These are phyloP conservation scores for Starmera pachycereana DNA, from an alignment of 805 yeast species.

Conservation along the genomic window DNA sequence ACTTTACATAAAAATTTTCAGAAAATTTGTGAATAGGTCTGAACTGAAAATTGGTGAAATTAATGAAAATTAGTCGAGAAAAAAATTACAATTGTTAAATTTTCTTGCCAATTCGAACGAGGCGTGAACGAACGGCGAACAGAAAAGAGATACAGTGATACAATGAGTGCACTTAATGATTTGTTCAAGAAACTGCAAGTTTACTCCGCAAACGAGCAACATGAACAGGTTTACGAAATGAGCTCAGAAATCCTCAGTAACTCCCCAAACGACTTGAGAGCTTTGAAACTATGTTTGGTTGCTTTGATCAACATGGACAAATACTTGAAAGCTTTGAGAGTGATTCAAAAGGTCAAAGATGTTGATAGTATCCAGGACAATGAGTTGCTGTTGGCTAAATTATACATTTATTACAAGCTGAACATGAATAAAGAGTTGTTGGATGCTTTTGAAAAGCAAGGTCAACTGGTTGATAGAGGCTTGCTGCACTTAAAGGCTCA, in stretches of 20 bases:
- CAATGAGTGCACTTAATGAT: conserved; percentile 16
- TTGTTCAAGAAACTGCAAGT: conserved; percentile 17
- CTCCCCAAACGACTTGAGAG: conserved; percentile 19
- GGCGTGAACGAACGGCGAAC: neutral
- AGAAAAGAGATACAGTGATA: neutral
- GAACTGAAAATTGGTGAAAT: too few species aligned
- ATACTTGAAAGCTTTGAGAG: conserved; percentile 39
- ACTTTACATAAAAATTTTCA: too few species aligned
- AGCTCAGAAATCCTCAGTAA: conserved; percentile 16
- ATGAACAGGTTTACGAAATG: conserved; percentile 16
- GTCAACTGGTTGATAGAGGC: conserved; percentile 23
- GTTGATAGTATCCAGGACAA: conserved; percentile 24
- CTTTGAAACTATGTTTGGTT: conserved; percentile 39
- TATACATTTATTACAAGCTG: conserved; percentile 55
- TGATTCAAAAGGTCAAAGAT: conserved; percentile 23
- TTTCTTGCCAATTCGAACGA: neutral
- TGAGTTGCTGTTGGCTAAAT: conserved; percentile 38
- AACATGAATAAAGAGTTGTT: conserved; percentile 24
- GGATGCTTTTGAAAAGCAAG: conserved; percentile 13
- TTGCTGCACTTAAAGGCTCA: conserved; percentile 43
- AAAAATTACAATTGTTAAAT: too few species aligned
- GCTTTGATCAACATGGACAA: conserved; percentile 58
- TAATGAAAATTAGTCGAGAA: too few species aligned
- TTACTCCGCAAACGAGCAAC: conserved; percentile 11
- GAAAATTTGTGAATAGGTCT: too few species aligned